These are phyloP conservation scores for Metarhizium humberi DNA, from an alignment of 2,329 filamentous ascomycete species.

Conservation along the genomic window DNA sequence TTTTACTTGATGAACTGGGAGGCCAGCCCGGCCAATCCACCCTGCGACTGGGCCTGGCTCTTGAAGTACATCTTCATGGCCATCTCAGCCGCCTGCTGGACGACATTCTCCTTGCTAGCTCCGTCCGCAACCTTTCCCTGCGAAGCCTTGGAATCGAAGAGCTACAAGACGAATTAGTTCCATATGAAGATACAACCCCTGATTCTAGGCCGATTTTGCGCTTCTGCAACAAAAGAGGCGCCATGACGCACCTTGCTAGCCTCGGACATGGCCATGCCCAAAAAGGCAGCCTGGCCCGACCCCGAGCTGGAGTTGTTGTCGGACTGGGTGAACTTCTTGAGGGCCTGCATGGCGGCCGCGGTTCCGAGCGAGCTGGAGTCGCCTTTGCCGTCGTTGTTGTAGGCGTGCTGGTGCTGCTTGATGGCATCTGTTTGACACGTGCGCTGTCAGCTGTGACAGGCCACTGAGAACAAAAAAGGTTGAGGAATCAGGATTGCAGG, in stretches of 20 bases:
- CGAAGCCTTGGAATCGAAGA: constrained; percentile 50
- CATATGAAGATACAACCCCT: no score
- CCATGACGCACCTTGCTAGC: constrained; percentile 56
- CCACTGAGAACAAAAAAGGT: no score
- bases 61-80: constrained; percentile 90
- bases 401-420: constrained; percentile 66
- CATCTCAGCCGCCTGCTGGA: constrained; percentile 74
- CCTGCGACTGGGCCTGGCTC: constrained; percentile 45
- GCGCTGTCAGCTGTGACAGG: background rate
- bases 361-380: constrained; percentile 50
- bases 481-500: no score
- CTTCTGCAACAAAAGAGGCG: background rate
- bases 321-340: constrained; percentile 67
- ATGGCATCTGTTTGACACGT: constrained; percentile 46
- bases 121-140: constrained; percentile 44
- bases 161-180: constrained; percentile 22
- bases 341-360: constrained; percentile 71
- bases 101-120: constrained; percentile 69
- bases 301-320: constrained; percentile 35
- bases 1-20: constrained; percentile 28
- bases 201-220: background rate
- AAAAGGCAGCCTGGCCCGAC: constrained; percentile 64
- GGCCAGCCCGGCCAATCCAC: constrained; percentile 35
- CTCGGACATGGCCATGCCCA: constrained; percentile 81
- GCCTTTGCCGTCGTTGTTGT: constrained; percentile 39